Percentiles rank a stretch among this genome's conserved stretches.
These are phyloP conservation scores for Calycina herbarum DNA, from an alignment of 2,329 filamentous ascomycete genomes.

Conservation along the genomic window DNA sequence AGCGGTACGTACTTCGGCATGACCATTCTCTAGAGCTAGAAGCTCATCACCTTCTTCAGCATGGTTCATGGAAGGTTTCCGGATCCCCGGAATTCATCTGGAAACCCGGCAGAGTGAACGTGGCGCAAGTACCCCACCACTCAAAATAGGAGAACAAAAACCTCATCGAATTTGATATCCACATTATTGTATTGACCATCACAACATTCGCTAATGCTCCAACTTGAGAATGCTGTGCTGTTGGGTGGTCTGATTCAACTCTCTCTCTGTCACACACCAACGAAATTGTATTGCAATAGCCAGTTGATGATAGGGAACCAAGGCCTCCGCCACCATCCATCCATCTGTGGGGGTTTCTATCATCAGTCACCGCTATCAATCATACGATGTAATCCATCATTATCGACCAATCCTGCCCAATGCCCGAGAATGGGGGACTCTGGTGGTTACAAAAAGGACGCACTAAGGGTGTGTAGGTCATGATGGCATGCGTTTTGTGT, in stretches of 20 bases:
- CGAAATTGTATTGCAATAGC: neutral
- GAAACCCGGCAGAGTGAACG: conserved; percentile 12
- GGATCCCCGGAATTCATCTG: conserved; percentile 13
- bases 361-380: conserved; percentile 6
- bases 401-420: conserved; percentile 1
- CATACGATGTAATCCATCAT: conserved; percentile 1
- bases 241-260: neutral
- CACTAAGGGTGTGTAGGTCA: conserved; percentile 1
- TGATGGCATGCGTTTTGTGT: conserved; percentile 3
- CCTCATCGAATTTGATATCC: conserved; percentile 2
- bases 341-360: conserved; percentile 1
- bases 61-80: conserved; percentile 22
- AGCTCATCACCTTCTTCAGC: conserved; percentile 13
- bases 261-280: neutral
- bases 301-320: neutral
- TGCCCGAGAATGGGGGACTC: neutral
- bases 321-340: neutral
- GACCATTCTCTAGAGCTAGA: conserved; percentile 1
- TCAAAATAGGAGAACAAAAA: conserved; percentile 2
- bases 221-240: neutral
- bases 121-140: conserved; percentile 11
- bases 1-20: neutral
- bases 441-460: conserved; percentile 1
- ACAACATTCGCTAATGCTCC: neutral
- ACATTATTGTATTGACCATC: neutral